Conservation (phyloP, 2,329 filamentous ascomycete species). For the Xylaria sp. region DNA sequence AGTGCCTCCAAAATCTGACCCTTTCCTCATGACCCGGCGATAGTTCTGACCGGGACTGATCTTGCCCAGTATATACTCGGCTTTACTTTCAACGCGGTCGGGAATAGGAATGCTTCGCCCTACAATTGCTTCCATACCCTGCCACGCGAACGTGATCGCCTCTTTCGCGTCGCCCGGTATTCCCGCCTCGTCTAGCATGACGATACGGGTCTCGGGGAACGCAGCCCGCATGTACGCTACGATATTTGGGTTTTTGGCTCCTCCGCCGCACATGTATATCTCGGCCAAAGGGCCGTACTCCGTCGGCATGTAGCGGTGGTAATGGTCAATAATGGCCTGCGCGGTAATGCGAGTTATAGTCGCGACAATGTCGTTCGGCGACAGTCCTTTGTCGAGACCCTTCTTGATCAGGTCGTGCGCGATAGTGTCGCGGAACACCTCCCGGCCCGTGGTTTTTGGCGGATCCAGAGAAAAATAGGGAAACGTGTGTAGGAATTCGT, state of each 20-base stretch:
- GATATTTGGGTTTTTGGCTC: slow-evolving; percentile 69
- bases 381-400: slow-evolving; percentile 15
- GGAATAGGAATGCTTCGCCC: slow-evolving; percentile 66
- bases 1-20: slow-evolving; percentile 61
- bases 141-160: slow-evolving; percentile 69
- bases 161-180: slow-evolving; percentile 69
- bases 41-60: slow-evolving; percentile 65
- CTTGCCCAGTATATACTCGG: slow-evolving; percentile 65
- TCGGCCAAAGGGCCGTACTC: slow-evolving; percentile 56
- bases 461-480: slow-evolving; percentile 63
- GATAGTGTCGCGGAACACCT: slow-evolving; percentile 66
- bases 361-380: slow-evolving; percentile 63
- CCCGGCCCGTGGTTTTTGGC: slow-evolving; percentile 68
- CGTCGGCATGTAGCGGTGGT: slow-evolving; percentile 59
- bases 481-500: slow-evolving; percentile 59
- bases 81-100: slow-evolving; percentile 61
- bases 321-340: slow-evolving; percentile 65
- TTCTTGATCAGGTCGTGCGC: slow-evolving; percentile 24
- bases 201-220: slow-evolving; percentile 61
- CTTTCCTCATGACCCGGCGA: slow-evolving; percentile 62
- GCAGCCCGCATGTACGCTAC: slow-evolving; percentile 60
- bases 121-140: slow-evolving; percentile 68
- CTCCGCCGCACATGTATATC: slow-evolving; percentile 71
- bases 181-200: slow-evolving; percentile 67
- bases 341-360: slow-evolving; percentile 70